phyloP scores from a whole-genome alignment of 129 eudicot genomes.

The Oenanthe sinensis region DNA sequence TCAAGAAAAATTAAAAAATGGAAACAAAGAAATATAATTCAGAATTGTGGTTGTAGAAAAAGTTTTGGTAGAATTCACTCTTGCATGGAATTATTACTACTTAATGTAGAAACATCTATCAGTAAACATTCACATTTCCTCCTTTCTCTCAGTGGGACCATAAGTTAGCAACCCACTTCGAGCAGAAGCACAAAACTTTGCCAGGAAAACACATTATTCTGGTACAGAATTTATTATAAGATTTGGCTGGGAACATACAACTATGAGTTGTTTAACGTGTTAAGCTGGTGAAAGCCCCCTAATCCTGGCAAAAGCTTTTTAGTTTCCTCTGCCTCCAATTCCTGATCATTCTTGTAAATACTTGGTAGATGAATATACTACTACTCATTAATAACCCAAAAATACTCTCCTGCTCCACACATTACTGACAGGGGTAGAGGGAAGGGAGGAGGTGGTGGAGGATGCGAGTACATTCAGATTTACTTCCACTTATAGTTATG shows the following conservation, averaged over 20 bases:
- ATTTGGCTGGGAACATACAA: too few species aligned
- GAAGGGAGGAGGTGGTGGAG: too few species aligned
- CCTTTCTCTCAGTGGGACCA: not conserved
- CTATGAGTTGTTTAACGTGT: not conserved
- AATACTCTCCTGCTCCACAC: too few species aligned
- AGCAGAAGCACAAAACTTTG: not conserved
- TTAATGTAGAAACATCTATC: not conserved
- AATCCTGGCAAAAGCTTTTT: not conserved
- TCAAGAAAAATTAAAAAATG: not conserved
- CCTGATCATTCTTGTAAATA: not conserved
- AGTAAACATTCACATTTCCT: not conserved
- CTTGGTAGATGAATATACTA: not conserved
- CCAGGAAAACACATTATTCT: not conserved
- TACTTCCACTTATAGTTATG: not conserved
- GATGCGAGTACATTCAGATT: not conserved
- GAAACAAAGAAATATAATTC: not conserved
- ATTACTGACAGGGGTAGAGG: not conserved
- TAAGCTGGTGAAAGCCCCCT: not conserved
- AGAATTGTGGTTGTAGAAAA: not conserved
- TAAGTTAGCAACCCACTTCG: too few species aligned
- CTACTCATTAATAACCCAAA: not conserved
- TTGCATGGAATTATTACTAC: not conserved
- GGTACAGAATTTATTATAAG: too few species aligned
- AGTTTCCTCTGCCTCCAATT: too few species aligned
- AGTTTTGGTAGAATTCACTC: not conserved